These are phyloP conservation scores for Linnemannia zychae DNA, from an alignment of 192 early-diverging fungal species.

Conservation along the genomic window DNA sequence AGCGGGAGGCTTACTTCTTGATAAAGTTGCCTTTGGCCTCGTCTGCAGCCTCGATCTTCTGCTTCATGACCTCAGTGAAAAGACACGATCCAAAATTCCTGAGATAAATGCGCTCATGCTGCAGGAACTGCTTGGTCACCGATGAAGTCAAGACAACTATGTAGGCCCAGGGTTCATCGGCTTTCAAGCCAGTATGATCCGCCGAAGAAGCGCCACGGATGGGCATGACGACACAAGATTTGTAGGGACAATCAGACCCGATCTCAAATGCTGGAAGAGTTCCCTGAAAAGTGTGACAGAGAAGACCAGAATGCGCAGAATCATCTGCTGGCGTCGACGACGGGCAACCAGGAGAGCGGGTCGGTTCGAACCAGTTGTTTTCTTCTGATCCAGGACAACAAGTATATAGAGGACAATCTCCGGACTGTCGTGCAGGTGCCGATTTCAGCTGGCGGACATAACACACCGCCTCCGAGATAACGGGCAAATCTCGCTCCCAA, in stretches of 20 bases:
- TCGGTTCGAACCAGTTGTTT: conserved; percentile 9
- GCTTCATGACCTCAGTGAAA: conserved; percentile 56
- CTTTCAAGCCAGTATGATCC: not conserved
- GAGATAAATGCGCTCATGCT: conserved; percentile 61
- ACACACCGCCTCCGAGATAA: conserved; percentile 24
- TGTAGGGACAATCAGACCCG: conserved; percentile 21
- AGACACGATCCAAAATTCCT: conserved; percentile 64
- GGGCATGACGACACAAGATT: conserved; percentile 36
- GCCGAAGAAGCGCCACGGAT: conserved; percentile 29
- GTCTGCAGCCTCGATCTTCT: conserved; percentile 62
- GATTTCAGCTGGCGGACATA: conserved; percentile 28
- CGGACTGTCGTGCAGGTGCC: not conserved
- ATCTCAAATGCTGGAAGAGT: conserved; percentile 13
- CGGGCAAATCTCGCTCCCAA: conserved; percentile 24
- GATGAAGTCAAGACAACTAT: conserved; percentile 39
- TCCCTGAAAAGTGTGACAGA: conserved; percentile 51
- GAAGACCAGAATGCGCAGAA: not conserved
- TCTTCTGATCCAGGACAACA: not conserved
- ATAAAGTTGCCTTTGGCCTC: conserved; percentile 64
- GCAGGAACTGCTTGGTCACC: conserved; percentile 52
- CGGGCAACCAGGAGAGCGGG: not conserved
- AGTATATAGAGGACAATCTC: conserved; percentile 10
- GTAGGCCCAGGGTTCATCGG: conserved; percentile 42
- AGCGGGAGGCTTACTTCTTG: conserved; percentile 32
- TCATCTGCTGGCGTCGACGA: not conserved